Base-by-base conservation (phyloP, 768 basidiomycete species). In the Mycena maculata region DNA sequence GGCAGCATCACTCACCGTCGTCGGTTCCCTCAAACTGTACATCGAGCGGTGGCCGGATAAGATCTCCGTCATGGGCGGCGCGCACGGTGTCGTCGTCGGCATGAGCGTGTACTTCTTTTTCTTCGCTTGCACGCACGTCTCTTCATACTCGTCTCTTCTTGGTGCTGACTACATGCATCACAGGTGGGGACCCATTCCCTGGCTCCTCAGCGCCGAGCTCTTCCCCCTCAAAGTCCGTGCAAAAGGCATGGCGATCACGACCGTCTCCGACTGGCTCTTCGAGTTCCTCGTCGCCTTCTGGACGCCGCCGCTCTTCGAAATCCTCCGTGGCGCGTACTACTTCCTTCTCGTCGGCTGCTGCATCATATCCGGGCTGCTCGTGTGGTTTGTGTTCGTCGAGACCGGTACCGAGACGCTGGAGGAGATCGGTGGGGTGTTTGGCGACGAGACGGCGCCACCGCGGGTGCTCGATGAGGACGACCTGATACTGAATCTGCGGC, bases 181-280 rank as follows among this genome's bases (percentile, higher is more conserved):
- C 66, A 80, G 80, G 41, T 86, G 86, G 86, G 86, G 86, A 36
- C 86, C 86, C 0, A 80, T 80, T 23, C 83, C 86, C 2, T 87
- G 85, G 86, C 79, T 86, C 15, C 82, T 87, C 50, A 80, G 81
- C 20, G 85, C 84, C 2, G 87, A 87, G 64, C 78, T 87, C 44
- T 87, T 86, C 69, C 84, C 80, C 10, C 70, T 80, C 49, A 85
- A 86, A 50, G 84, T 90, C 63, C 88, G 91, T 60, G 88, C 89
- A 27, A 90, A 90, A 78, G 90, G 87, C 53, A 87, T 92, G 80
- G 89, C 84, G 13, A 82, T 92, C 63, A 85, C 88, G 9, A 84
- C 85, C 54, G 85, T 87, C 36, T 85, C 86, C 61, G 91, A 91
- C 83, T 92, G 91, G 90, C 75, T 89, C 69, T 90, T 86, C 81